A percentile compares a stretch with the other conserved stretches of the same genome.
Conservation (phyloP, 2,329 filamentous ascomycete species). For the Rasamsonia emersonii region DNA sequence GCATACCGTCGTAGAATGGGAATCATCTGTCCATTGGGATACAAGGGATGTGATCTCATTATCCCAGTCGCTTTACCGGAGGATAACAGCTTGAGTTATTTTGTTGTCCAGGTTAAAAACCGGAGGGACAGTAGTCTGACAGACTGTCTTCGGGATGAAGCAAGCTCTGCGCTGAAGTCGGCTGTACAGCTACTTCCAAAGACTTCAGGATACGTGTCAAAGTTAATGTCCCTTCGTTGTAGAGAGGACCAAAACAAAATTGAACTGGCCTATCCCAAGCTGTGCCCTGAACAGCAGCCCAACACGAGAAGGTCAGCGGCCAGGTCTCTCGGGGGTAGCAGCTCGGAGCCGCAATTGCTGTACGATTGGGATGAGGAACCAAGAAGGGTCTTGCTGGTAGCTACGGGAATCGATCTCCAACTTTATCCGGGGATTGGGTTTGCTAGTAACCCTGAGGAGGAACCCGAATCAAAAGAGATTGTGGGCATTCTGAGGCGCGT, state of each 20-base stretch:
- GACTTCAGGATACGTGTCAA: not conserved
- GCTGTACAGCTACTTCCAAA: not conserved
- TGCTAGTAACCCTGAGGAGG: not conserved
- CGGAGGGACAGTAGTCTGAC: not conserved
- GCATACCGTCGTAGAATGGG: not conserved
- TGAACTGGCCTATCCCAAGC: not conserved
- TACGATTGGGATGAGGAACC: not conserved
- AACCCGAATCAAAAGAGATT: not conserved
- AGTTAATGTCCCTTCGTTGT: not conserved
- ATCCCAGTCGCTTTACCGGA: conserved; percentile 1
- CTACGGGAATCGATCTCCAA: not conserved
- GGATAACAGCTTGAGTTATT: not conserved
- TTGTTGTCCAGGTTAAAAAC: not conserved
- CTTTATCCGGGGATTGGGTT: not conserved
- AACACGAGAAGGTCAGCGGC: not conserved
- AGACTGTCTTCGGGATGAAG: not conserved
- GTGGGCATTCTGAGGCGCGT: not conserved
- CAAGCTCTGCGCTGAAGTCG: not conserved
- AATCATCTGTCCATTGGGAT: not conserved
- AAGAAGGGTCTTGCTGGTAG: not conserved
- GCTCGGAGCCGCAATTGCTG: not conserved
- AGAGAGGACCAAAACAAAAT: not conserved
- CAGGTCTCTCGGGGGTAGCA: too few relatives aligned
- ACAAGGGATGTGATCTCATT: not conserved
- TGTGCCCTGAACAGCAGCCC: not conserved